These are phyloP conservation scores for Colletotrichum sp. DNA, from an alignment of 2,329 filamentous ascomycete genomes.

Conservation along the genomic window DNA sequence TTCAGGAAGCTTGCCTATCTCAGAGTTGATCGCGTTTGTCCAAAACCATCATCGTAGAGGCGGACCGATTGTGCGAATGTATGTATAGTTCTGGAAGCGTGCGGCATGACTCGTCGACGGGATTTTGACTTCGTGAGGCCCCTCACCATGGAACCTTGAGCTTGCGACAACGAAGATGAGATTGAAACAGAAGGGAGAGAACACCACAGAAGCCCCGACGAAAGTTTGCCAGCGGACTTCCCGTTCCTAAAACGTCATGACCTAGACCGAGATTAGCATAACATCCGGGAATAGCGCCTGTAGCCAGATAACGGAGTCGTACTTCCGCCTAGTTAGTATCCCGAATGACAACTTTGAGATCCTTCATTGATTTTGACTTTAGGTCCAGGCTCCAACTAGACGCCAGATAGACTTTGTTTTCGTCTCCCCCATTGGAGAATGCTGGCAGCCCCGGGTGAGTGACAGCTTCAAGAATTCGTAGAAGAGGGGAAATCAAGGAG, in stretches of 20 bases:
- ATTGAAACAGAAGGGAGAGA: not conserved
- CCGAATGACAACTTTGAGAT: rapidly evolving
- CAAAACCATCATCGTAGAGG: rapidly evolving
- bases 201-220: not conserved
- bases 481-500: not conserved
- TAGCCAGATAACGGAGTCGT: not conserved
- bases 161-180: not conserved
- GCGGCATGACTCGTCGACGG: not conserved
- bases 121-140: not conserved
- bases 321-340: not conserved
- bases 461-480: not conserved
- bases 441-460: not conserved
- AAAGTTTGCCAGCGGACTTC: not conserved
- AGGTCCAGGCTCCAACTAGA: not conserved
- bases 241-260: rapidly evolving
- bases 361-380: not conserved
- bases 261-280: not conserved
- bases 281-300: not conserved
- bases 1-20: not conserved
- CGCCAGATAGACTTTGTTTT: not conserved
- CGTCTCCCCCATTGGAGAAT: not conserved
- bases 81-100: not conserved
- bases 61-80: not conserved
- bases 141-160: not conserved
- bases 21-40: not conserved